A percentile compares a stretch with the other conserved stretches of the same genome.
phyloP scores from a whole-genome alignment of 306 rosid genomes.

The Pyrus pyrifolia region DNA sequence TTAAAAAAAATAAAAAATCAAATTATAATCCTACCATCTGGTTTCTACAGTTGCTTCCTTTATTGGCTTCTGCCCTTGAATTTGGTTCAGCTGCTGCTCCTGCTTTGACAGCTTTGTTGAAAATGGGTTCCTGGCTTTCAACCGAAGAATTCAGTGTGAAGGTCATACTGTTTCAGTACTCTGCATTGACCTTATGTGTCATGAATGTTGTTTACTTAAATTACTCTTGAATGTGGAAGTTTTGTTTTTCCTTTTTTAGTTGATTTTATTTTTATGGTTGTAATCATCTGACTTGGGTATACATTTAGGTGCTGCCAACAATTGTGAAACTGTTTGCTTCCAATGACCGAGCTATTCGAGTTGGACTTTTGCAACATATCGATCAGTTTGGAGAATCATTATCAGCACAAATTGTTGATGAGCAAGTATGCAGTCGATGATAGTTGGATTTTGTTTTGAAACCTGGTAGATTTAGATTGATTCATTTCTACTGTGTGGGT shows the following conservation, averaged over 20 bases:
- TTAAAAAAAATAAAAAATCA: neutral
- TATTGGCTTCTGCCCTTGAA: constrained; percentile 97
- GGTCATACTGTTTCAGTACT: constrained; percentile 39
- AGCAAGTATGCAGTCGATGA: constrained; percentile 51
- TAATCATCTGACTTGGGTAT: constrained; percentile 13
- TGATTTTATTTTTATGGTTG: constrained; percentile 8
- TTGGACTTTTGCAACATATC: constrained; percentile 88
- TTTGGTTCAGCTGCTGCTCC: constrained; percentile 99
- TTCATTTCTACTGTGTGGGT: constrained; percentile 8
- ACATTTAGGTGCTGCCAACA: constrained; percentile 71
- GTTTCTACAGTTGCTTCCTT: constrained; percentile 83
- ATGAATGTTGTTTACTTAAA: neutral
- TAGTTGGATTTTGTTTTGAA: constrained; percentile 1
- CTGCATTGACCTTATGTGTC: neutral
- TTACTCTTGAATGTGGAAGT: neutral
- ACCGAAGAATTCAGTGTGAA: constrained; percentile 73
- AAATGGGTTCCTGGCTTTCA: constrained; percentile 95
- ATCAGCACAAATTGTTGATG: constrained; percentile 83
- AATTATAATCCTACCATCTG: constrained; percentile 28
- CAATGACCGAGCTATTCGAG: constrained; percentile 91
- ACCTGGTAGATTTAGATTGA: neutral
- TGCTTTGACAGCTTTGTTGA: constrained; percentile 90
- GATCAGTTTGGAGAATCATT: constrained; percentile 92
- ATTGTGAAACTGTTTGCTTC: constrained; percentile 86
- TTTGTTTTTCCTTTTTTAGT: neutral